A percentile compares a stretch with the other conserved stretches of the same genome.
Evolutionary conservation across 1,139 yeast genomes (phyloP).

Genomic region (Kurtzmaniella quercitrusa): DNA sequence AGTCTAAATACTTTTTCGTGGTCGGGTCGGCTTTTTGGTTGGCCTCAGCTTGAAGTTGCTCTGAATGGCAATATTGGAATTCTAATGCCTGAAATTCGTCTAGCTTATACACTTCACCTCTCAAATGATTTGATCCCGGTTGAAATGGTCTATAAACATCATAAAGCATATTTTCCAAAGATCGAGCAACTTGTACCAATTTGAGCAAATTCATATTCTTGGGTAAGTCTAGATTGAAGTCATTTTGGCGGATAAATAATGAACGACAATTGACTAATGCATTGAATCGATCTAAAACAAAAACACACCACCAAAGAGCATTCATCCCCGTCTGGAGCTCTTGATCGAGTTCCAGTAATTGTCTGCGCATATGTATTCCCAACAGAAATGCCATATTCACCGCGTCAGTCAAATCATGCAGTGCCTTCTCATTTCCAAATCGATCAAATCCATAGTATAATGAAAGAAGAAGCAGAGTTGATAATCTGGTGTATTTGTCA

Average conservation of each 20-base stretch:
- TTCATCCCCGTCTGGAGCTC: conserved; percentile 20
- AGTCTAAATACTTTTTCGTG: not conserved
- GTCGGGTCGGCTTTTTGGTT: not conserved
- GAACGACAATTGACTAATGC: conserved; percentile 24
- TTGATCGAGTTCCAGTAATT: conserved; percentile 11
- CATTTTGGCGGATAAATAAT: conserved; percentile 24
- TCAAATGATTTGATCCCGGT: conserved; percentile 11
- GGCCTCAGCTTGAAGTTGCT: conserved; percentile 9
- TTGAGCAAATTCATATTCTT: conserved; percentile 21
- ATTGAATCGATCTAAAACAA: conserved; percentile 31
- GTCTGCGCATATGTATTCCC: conserved; percentile 30
- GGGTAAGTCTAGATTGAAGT: conserved; percentile 32
- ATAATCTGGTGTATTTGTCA: conserved; percentile 28
- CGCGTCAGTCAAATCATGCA: conserved; percentile 32
- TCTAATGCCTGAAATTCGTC: conserved; percentile 25
- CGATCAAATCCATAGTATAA: conserved; percentile 27
- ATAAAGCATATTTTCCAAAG: conserved; percentile 23
- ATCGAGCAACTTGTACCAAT: conserved; percentile 24
- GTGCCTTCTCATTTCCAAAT: conserved; percentile 33
- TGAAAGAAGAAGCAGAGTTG: conserved; percentile 27
- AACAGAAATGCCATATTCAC: conserved; percentile 27
- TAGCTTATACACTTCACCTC: conserved; percentile 19
- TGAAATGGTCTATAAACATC: conserved; percentile 24
- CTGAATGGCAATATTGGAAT: conserved; percentile 24
- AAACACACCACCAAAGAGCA: conserved; percentile 37